Evolutionary conservation across 495 filamentous ascomycete species (phyloP), one percentile per base, ranked within the genome.

Genomic region (Xylaria scruposa): DNA sequence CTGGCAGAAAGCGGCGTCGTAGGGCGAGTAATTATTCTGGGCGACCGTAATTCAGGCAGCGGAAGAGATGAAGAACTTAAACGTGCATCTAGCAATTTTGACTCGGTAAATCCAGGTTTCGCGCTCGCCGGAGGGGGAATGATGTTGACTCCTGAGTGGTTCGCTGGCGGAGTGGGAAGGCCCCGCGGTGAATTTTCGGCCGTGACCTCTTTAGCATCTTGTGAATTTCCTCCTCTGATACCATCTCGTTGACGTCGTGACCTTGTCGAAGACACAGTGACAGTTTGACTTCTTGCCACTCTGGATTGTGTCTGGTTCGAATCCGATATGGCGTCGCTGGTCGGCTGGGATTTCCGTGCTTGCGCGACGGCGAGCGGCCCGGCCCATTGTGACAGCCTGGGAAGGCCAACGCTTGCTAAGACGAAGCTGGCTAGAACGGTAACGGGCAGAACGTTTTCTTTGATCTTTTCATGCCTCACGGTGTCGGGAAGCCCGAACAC

Each of bases 361-460:
- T 94, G 91, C 15, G 91, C 90, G 73, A 93, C 85, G 47, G 92
- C 91, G 29, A 94, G 83, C 0, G 91, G 92, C 3, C 91, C 92
- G 19, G 90, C 90, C 85, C 85, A 88, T 74, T 84, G 83, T n/a
- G 88, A 82, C 29, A 89, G 72, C 56, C 82, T 74, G 54, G 88
- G 83, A 31, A 85, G 82, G 15, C 82, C 87, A 24, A 92, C 81
- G 74, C 89, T 88, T 21, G 89, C 91, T 53, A 92, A 80, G 33
- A 93, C 87, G 71, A 94, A 87, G 81, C 91, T 93, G 33, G 89
- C 89, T 31, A 94, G 84, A 9, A 94, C 85, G 19, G 90, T 91
- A 46, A 92, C 90, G 3, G 91, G 92, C 49, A 93, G 80, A 7
- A 90, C 83, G 76, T 94, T 94, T 80, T 93, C 92, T 62, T 90